Percentiles rank a stretch among this genome's conserved stretches.
Conservation (phyloP, 2,329 filamentous ascomycete species). For the Nigrograna mackinnonii region DNA sequence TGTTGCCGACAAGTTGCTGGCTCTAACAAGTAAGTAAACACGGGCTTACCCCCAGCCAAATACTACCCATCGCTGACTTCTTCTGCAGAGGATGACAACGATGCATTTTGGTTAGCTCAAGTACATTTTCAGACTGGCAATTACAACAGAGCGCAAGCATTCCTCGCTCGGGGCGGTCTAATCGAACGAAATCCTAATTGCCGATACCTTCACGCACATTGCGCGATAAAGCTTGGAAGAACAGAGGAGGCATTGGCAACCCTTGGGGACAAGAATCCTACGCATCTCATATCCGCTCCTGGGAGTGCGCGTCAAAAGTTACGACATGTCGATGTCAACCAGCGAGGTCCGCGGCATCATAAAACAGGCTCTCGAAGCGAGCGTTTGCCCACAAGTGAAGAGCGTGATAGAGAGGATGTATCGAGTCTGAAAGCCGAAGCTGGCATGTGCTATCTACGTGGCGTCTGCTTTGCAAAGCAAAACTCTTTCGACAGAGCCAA, state of each 20-base stretch:
- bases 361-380: slow-evolving; percentile 53
- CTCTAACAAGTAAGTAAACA: slow-evolving; percentile 78
- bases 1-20: slow-evolving; percentile 94
- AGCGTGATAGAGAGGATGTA: slow-evolving; percentile 69
- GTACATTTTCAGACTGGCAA: slow-evolving; percentile 96
- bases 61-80: too few relatives aligned
- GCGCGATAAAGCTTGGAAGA: slow-evolving; percentile 87
- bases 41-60: too few relatives aligned
- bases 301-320: slow-evolving; percentile 71
- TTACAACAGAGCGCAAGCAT: slow-evolving; percentile 86
- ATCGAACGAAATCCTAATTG: slow-evolving; percentile 82
- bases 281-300: slow-evolving; percentile 74
- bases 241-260: slow-evolving; percentile 86
- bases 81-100: slow-evolving; percentile 78
- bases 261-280: slow-evolving; percentile 92
- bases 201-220: slow-evolving; percentile 90
- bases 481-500: slow-evolving; percentile 97
- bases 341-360: slow-evolving; percentile 46
- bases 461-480: slow-evolving; percentile 93
- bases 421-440: slow-evolving; percentile 86
- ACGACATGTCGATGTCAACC: slow-evolving; percentile 63
- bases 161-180: slow-evolving; percentile 83
- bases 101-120: slow-evolving; percentile 98
- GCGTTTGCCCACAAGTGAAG: slow-evolving; percentile 61
- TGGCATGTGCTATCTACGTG: slow-evolving; percentile 94